These are phyloP conservation scores for Cryptosporidium sp. DNA, from an alignment of 169 alveolate genomes.

Conservation along the genomic window DNA sequence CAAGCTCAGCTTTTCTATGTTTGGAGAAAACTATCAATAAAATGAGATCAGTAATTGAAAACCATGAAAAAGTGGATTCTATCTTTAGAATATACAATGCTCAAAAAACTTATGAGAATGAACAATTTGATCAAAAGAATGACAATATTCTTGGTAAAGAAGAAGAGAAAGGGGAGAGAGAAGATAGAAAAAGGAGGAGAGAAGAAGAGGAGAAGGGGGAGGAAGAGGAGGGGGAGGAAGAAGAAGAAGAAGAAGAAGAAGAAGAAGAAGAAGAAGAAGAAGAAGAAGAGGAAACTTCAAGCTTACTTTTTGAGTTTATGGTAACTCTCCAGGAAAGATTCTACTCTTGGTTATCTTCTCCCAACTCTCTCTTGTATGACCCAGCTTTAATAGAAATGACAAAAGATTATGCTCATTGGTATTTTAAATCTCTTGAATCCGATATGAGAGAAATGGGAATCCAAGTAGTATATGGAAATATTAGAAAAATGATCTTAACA, in stretches of 20 bases:
- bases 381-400: slow-evolving; percentile 82
- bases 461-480: slow-evolving; percentile 48
- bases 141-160: too few species aligned
- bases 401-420: slow-evolving; percentile 18
- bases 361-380: slow-evolving; percentile 79
- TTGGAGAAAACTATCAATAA: slow-evolving; percentile 33
- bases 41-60: slow-evolving; percentile 39
- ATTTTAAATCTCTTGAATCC: slow-evolving; percentile 20
- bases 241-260: neutral
- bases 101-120: neutral
- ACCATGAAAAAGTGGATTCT: neutral
- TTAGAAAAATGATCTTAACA: slow-evolving; percentile 40
- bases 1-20: slow-evolving; percentile 56
- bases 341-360: slow-evolving; percentile 82
- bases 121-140: neutral
- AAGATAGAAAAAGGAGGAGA: neutral
- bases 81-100: neutral
- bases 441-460: slow-evolving; percentile 54
- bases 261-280: neutral
- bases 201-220: neutral
- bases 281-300: slow-evolving; percentile 75
- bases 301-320: slow-evolving; percentile 79
- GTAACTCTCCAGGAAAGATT: slow-evolving; percentile 80
- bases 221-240: neutral
- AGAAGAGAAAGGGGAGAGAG: neutral